A percentile compares a stretch with the other conserved stretches of the same genome.
Conservation (phyloP, 78 protist genomes). For the Dictyostelium capitatum region DNA sequence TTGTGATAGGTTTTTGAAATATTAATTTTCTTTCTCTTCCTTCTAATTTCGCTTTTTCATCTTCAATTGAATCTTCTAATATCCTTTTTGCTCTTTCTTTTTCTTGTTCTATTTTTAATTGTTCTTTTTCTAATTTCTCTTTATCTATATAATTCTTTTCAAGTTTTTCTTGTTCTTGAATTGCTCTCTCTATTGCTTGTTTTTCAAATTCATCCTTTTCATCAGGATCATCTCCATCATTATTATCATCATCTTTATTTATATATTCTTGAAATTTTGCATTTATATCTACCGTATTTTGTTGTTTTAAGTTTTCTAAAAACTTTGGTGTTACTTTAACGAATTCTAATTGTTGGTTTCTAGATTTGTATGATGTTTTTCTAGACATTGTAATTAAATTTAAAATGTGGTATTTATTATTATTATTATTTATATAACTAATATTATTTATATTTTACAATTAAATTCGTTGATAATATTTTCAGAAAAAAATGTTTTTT, state of each 20-base stretch:
- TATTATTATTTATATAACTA: too few relatives aligned
- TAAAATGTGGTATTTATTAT: too few relatives aligned
- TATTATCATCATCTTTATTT: constrained; percentile 15
- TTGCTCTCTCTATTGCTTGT: constrained; percentile 35
- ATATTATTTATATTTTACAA: too few relatives aligned
- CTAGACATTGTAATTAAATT: neutral
- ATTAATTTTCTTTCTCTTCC: constrained; percentile 33
- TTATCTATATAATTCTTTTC: neutral
- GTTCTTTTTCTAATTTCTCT: constrained; percentile 24
- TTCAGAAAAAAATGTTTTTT: too few relatives aligned
- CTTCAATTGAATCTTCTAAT: constrained; percentile 30
- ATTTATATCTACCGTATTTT: constrained; percentile 30
- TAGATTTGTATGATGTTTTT: neutral
- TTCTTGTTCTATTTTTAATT: neutral
- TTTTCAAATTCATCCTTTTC: constrained; percentile 34
- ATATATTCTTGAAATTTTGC: constrained; percentile 61
- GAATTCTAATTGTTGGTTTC: constrained; percentile 27
- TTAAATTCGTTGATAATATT: too few relatives aligned
- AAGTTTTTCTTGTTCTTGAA: neutral
- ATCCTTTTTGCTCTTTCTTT: constrained; percentile 13
- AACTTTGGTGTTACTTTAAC: constrained; percentile 46
- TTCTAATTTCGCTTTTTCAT: constrained; percentile 4
- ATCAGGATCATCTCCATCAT: constrained; percentile 8
- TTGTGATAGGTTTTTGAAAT: constrained; percentile 32
- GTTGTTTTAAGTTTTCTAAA: constrained; percentile 28